These are phyloP conservation scores for Penicillium occitanis DNA, from an alignment of 2,329 filamentous ascomycete species.

Conservation along the genomic window DNA sequence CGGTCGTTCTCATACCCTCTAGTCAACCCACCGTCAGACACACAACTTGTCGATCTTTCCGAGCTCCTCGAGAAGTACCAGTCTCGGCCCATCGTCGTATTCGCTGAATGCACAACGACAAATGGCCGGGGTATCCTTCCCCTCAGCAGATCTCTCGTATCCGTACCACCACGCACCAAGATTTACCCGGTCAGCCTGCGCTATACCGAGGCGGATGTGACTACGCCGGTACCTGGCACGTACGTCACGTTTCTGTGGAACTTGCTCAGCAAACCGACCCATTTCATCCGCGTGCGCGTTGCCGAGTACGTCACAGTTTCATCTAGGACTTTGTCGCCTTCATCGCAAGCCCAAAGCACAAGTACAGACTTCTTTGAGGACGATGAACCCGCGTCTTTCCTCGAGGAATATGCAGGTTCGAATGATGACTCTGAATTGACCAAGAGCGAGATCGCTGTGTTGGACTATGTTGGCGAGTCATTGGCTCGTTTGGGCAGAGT, in stretches of 20 bases:
- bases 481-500: conserved; percentile 84
- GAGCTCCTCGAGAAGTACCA: conserved; percentile 68
- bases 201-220: conserved; percentile 85
- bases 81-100: conserved; percentile 75
- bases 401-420: conserved; percentile 21
- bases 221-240: conserved; percentile 78
- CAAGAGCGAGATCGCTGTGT: conserved; percentile 64
- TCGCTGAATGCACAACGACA: conserved; percentile 91
- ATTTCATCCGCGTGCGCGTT: conserved; percentile 87
- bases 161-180: conserved; percentile 63
- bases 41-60: conserved; percentile 60
- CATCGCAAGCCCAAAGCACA: conserved; percentile 41
- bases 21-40: conserved; percentile 47
- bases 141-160: conserved; percentile 71
- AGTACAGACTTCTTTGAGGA: conserved; percentile 28
- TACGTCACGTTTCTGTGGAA: conserved; percentile 80
- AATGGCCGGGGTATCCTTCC: conserved; percentile 89
- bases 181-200: conserved; percentile 90
- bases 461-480: conserved; percentile 80
- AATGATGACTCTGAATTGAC: conserved; percentile 34
- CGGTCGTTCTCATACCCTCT: conserved; percentile 66
- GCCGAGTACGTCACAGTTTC: conserved; percentile 63
- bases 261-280: conserved; percentile 77
- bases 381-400: background rate
- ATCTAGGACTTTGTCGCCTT: conserved; percentile 35